A percentile compares a stretch with the other conserved stretches of the same genome.
phyloP scores from a whole-genome alignment of 2,329 filamentous ascomycete genomes.

The Elsinoe arachidis region DNA sequence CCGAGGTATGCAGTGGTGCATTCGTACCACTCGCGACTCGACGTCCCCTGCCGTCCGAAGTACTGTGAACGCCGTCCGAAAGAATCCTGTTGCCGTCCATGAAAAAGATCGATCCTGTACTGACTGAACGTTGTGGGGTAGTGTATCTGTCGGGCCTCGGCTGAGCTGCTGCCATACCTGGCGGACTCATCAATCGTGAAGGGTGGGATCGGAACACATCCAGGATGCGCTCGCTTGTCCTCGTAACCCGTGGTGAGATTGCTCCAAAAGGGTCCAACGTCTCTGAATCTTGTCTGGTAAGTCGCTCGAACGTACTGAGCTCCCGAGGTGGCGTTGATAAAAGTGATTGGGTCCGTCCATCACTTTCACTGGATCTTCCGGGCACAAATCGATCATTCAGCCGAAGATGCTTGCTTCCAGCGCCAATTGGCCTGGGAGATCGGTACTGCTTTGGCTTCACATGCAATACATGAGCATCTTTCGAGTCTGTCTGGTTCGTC shows the following conservation, averaged over 20 bases:
- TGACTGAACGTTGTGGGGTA: neutral
- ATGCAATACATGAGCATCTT: no score
- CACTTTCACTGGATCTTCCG: neutral
- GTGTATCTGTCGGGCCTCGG: neutral
- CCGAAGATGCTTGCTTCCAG: no score
- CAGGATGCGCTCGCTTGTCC: conserved; percentile 5
- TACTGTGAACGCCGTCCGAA: conserved; percentile 29
- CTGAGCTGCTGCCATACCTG: neutral
- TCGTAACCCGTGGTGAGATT: conserved; percentile 3
- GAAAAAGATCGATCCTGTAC: neutral
- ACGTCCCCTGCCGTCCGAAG: conserved; percentile 54
- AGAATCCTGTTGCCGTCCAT: conserved; percentile 13
- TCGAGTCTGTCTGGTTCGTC: no score
- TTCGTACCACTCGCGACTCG: conserved; percentile 62
- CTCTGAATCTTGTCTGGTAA: neutral
- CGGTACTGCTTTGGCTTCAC: neutral
- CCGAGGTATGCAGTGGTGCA: conserved; percentile 54
- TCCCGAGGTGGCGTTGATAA: neutral
- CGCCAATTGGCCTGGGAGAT: neutral
- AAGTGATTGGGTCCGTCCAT: neutral
- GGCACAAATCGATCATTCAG: conserved; percentile 6
- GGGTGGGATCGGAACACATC: neutral
- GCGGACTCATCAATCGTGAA: neutral
- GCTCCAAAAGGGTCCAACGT: conserved; percentile 24
- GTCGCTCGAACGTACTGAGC: neutral